Evolutionary conservation across 352 stramenopile genomes (phyloP).

Genomic region (Globisporangium echinulatum): DNA sequence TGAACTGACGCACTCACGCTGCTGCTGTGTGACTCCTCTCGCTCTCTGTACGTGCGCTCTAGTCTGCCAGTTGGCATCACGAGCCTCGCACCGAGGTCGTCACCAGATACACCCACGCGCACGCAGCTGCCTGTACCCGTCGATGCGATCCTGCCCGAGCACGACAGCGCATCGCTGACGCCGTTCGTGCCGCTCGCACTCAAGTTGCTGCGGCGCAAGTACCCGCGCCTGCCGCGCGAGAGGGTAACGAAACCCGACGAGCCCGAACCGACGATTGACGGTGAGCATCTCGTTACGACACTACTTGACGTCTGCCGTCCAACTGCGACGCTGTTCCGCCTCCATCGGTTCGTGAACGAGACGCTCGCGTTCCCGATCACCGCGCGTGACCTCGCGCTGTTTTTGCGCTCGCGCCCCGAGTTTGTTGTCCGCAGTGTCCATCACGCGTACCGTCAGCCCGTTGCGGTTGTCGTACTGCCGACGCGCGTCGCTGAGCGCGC

Average conservation of each 20-base stretch:
- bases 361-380: constrained; percentile 33
- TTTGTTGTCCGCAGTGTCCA: constrained; percentile 40
- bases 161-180: constrained; percentile 38
- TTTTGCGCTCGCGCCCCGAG: constrained; percentile 26
- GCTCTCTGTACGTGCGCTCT: not conserved
- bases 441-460: constrained; percentile 16
- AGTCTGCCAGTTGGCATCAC: constrained; percentile 54
- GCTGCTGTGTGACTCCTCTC: not conserved
- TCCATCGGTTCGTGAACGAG: constrained; percentile 55
- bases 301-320: constrained; percentile 37
- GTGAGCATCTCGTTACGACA: constrained; percentile 22
- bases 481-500: not conserved
- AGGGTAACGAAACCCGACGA: not conserved
- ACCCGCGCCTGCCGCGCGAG: constrained; percentile 32
- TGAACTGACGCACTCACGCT: not conserved
- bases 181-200: constrained; percentile 35
- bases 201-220: constrained; percentile 41
- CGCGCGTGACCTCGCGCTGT: constrained; percentile 29
- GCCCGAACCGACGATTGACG: constrained; percentile 18
- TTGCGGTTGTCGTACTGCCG: constrained; percentile 17
- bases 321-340: constrained; percentile 48
- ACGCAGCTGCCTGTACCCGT: constrained; percentile 37
- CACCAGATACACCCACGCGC: constrained; percentile 10
- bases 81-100: constrained; percentile 7
- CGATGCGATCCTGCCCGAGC: constrained; percentile 54